Percentiles rank a stretch among this genome's conserved stretches.
phyloP scores from a whole-genome alignment of 306 rosid species.

The Ziziphus jujuba region DNA sequence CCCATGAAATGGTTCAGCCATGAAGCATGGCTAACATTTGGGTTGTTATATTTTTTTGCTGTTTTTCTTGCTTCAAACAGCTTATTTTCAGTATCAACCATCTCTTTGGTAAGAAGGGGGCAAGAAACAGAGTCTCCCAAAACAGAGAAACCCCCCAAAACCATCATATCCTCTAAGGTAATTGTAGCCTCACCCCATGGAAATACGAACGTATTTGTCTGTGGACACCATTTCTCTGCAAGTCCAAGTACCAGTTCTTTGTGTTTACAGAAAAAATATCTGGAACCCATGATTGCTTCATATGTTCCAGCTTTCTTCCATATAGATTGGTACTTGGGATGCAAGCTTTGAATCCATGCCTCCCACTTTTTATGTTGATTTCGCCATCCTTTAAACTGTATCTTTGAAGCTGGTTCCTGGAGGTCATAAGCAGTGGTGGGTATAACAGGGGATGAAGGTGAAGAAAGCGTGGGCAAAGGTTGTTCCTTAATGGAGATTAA shows the following conservation, averaged over 20 bases:
- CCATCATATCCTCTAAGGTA: conserved; percentile 24
- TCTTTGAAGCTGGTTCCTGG: background rate
- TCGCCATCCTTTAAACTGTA: conserved; percentile 4
- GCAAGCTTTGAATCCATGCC: background rate
- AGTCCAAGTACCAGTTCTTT: conserved; percentile 4
- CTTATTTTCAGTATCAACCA: conserved; percentile 28
- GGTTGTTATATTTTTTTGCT: no score
- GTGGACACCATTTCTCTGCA: conserved; percentile 20
- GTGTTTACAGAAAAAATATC: background rate
- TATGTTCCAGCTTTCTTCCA: conserved; percentile 17
- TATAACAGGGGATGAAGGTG: no score
- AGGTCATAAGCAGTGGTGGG: background rate
- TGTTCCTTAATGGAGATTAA: no score
- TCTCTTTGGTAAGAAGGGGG: conserved; percentile 17
- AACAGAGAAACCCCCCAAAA: conserved; percentile 44
- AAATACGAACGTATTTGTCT: conserved; percentile 21
- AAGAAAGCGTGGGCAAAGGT: no score
- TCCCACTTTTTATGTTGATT: background rate
- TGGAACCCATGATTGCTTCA: conserved; percentile 23
- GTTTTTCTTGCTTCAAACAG: background rate
- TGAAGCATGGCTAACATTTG: no score
- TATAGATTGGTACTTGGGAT: background rate
- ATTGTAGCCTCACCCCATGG: conserved; percentile 41
- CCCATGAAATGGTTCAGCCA: conserved; percentile 36
- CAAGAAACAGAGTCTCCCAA: conserved; percentile 29